Evolutionary conservation across 148 eudicot species (phyloP), one percentile per base, ranked within the genome.

Genomic region (Rheum nobile): DNA sequence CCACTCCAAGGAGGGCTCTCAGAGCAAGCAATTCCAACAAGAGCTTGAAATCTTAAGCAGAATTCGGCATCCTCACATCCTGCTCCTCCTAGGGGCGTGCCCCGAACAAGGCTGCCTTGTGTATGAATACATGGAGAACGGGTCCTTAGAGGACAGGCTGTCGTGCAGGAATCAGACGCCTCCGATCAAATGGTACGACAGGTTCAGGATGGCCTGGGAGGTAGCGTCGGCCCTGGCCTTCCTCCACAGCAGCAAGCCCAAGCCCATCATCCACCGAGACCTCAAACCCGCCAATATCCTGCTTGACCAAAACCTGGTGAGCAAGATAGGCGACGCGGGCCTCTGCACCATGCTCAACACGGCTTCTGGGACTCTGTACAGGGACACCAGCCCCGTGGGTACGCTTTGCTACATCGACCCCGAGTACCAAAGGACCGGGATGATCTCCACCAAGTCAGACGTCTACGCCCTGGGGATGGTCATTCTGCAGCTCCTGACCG

Each of bases 241-340:
- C 76, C 96, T 94, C 19, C 98, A 94, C 83, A 84, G 78, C 72
- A 80, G 88, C 28, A 85, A 85, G 78, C 93, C 98, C 6, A 83
- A 82, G 34, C 84, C 97, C 46, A 88, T 90, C 47, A 84, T 89
- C 16, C 98, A 94, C 44, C 90, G 93, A 28, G 96, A 86, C 63
- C 83, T 94, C 22, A 94, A 94, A 67, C 97, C 91, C 0, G 88
- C 98, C 50, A 91, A 94, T 83, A 91, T 94, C 78, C 78, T 94
- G 76, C 97, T 94, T 4, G 98, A 90, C 75, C 87, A 80, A 38
- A 87, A 94, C 77, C 76, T 85, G 0, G 90, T 91, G 38, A 94
- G 96, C 87, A 94, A 94, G 83, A 94, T 94, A 21, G 90, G 97
- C 22, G 97, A 91, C 72, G 90, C 92, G 31, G 97, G 96, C 48